A percentile compares a stretch with the other conserved stretches of the same genome.
phyloP scores from a whole-genome alignment of 2,329 filamentous ascomycete species.

The Dactylonectria estremocensis region DNA sequence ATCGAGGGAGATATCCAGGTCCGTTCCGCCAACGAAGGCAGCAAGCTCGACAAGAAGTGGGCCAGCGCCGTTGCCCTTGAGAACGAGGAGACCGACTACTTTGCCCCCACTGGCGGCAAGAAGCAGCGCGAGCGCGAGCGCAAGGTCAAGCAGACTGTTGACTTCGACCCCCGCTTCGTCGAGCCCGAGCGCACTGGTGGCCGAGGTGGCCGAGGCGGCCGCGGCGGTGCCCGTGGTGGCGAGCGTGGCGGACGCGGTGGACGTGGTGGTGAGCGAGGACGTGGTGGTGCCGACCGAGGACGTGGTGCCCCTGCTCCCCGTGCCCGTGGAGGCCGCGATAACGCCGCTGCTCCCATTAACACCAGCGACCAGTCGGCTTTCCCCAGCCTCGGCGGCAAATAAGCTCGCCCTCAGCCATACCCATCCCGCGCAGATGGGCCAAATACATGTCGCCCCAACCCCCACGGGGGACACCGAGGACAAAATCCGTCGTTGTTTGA shows the following conservation, averaged over 20 bases:
- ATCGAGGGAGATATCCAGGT: slow-evolving; percentile 77
- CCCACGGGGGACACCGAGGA: slow-evolving; percentile 38
- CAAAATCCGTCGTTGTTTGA: slow-evolving; percentile 52
- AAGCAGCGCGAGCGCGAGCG: slow-evolving; percentile 87
- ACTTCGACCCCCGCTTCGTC: slow-evolving; percentile 88
- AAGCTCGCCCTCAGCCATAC: slow-evolving; percentile 48
- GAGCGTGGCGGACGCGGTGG: slow-evolving; percentile 59
- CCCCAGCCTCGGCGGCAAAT: slow-evolving; percentile 73
- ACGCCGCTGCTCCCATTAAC: slow-evolving; percentile 63
- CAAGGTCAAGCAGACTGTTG: slow-evolving; percentile 91
- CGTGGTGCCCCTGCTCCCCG: slow-evolving; percentile 30
- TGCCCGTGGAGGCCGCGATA: slow-evolving; percentile 45
- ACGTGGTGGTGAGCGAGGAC: slow-evolving; percentile 58
- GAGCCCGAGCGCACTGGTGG: slow-evolving; percentile 75
- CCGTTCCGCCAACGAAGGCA: slow-evolving; percentile 94
- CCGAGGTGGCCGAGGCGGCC: slow-evolving; percentile 63
- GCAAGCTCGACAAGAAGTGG: slow-evolving; percentile 93
- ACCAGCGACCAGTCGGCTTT: slow-evolving; percentile 71
- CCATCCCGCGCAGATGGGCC: slow-evolving; percentile 44
- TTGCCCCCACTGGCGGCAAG: slow-evolving; percentile 83
- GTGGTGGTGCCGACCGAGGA: slow-evolving; percentile 18
- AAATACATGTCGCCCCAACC: slow-evolving; percentile 40
- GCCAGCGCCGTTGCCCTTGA: slow-evolving; percentile 81
- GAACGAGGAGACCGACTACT: slow-evolving; percentile 84
- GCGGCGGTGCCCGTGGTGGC: slow-evolving; percentile 52